A percentile compares a stretch with the other conserved stretches of the same genome.
Conservation (phyloP, 2,329 filamentous ascomycete species). For the Aspergillus melleus region DNA sequence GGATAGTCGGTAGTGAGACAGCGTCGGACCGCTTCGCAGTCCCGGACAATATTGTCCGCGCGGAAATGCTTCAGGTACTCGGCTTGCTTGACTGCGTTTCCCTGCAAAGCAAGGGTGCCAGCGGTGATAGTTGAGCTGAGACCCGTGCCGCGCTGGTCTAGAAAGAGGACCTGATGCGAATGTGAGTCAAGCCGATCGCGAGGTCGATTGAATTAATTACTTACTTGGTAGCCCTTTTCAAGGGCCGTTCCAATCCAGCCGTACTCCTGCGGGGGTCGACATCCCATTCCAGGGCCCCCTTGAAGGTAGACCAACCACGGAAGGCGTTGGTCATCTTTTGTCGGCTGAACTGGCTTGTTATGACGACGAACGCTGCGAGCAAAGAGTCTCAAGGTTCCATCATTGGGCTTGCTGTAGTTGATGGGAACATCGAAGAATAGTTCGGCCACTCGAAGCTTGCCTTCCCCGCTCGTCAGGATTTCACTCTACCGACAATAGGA, state of each 20-base stretch:
- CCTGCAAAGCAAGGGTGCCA: conserved; percentile 66
- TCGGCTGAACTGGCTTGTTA: conserved; percentile 47
- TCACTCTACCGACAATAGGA: not conserved
- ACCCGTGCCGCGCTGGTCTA: conserved; percentile 92
- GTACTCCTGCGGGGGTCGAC: conserved; percentile 70
- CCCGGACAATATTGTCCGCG: conserved; percentile 85
- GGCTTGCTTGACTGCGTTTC: conserved; percentile 67
- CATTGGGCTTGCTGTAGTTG: conserved; percentile 66
- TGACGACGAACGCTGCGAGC: conserved; percentile 70
- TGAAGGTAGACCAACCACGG: conserved; percentile 73
- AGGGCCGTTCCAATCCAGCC: conserved; percentile 70
- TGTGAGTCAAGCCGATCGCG: not conserved
- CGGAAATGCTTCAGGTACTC: conserved; percentile 82
- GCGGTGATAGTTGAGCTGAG: conserved; percentile 78
- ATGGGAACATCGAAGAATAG: conserved; percentile 84
- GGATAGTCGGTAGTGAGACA: conserved; percentile 71
- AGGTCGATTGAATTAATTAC: conserved; percentile 2
- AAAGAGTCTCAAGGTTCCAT: conserved; percentile 70
- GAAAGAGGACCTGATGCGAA: conserved; percentile 58
- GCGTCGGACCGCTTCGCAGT: conserved; percentile 81
- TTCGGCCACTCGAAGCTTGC: conserved; percentile 74
- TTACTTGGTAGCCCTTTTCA: conserved; percentile 76
- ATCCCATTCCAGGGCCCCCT: conserved; percentile 82
- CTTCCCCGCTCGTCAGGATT: conserved; percentile 44
- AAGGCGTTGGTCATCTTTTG: conserved; percentile 50